phyloP scores from a whole-genome alignment of 2,329 filamentous ascomycete species.

The Diaporthe aspalathi region DNA sequence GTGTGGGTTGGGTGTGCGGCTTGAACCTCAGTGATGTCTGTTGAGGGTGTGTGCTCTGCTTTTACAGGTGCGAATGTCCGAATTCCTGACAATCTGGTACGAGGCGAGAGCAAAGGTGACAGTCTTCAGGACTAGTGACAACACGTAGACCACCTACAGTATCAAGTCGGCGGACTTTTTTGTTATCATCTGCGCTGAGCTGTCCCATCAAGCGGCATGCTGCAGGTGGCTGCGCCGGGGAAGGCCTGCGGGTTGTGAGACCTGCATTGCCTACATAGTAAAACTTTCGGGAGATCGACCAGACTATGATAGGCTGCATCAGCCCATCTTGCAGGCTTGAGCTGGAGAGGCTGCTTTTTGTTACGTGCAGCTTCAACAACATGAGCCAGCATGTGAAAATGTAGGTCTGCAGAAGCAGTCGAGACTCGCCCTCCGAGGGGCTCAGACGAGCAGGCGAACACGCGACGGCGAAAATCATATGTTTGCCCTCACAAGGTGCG shows the following conservation, averaged over 20 bases:
- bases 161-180: neutral
- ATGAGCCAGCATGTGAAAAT: neutral
- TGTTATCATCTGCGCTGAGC: neutral
- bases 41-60: too few species aligned
- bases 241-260: neutral
- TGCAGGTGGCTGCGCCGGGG: neutral
- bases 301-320: neutral
- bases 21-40: too few species aligned
- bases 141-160: neutral
- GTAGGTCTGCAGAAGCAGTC: neutral
- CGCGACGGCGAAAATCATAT: neutral
- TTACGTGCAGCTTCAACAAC: neutral
- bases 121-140: neutral
- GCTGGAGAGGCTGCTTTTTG: neutral
- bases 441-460: constrained; percentile 9
- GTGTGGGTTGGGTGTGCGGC: too few species aligned
- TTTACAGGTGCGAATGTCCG: too few species aligned
- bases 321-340: neutral
- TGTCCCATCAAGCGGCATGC: neutral
- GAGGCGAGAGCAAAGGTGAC: neutral
- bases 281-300: constrained; percentile 10
- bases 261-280: constrained; percentile 17
- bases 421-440: neutral
- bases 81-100: neutral
- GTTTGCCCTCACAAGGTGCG: neutral